These are phyloP conservation scores for Madurella fahalii DNA, from an alignment of 2,329 filamentous ascomycete species.

Conservation along the genomic window DNA sequence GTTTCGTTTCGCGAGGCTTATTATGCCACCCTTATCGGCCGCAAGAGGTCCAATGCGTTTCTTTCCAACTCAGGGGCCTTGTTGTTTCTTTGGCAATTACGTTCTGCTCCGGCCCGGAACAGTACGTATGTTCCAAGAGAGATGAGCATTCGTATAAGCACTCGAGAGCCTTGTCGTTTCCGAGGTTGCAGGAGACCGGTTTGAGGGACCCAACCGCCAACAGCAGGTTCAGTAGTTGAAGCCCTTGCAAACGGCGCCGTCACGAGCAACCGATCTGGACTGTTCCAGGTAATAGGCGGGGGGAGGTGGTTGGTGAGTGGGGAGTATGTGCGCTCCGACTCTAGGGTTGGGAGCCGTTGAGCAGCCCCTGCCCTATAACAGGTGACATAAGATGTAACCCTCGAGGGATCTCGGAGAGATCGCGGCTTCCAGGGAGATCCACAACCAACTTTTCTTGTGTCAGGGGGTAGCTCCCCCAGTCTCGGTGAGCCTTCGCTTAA, in stretches of 20 bases:
- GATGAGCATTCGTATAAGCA: too few relatives aligned
- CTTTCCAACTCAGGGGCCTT: neutral
- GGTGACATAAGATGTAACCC: constrained; percentile 21
- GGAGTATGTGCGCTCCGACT: neutral
- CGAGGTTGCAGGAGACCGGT: neutral
- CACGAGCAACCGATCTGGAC: neutral
- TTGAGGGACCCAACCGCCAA: neutral
- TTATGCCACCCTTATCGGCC: too few relatives aligned
- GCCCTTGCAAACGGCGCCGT: neutral
- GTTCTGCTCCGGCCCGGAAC: neutral
- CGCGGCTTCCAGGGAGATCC: constrained; percentile 21
- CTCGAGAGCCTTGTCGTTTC: neutral
- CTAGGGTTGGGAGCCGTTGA: neutral
- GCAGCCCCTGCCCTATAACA: constrained; percentile 19
- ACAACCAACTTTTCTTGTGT: constrained; percentile 14
- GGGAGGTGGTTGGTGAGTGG: neutral
- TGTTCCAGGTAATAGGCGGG: too few relatives aligned
- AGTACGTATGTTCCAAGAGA: too few relatives aligned
- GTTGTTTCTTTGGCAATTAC: neutral
- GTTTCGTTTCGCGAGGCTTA: constrained; percentile 4
- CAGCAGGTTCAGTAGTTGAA: neutral
- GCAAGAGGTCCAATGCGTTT: neutral
- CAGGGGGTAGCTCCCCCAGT: constrained; percentile 3
- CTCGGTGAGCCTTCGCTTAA: constrained; percentile 20
- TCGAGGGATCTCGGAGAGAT: constrained; percentile 25